phyloP scores from a whole-genome alignment of 495 filamentous ascomycete species.

The Xylaria castorea region DNA sequence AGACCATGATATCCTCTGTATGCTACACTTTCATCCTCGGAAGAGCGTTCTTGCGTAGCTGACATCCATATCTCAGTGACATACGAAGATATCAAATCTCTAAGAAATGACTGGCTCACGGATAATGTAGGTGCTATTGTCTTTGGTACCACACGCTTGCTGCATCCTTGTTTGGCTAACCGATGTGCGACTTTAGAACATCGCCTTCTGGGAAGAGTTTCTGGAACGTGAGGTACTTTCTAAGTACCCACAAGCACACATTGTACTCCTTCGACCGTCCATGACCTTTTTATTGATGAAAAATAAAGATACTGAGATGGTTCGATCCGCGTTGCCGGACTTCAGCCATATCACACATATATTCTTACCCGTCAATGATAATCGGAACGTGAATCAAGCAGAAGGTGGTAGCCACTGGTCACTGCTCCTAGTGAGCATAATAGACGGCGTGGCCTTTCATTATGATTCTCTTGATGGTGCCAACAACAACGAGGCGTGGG shows the following conservation, averaged over 20 bases:
- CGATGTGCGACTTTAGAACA: slow-evolving; percentile 60
- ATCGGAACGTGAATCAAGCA: slow-evolving; percentile 71
- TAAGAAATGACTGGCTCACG: slow-evolving; percentile 97
- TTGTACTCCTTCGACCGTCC: slow-evolving; percentile 88
- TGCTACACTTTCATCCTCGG: slow-evolving; percentile 18
- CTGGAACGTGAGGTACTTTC: slow-evolving; percentile 86
- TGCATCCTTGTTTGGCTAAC: slow-evolving; percentile 26
- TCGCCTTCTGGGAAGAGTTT: slow-evolving; percentile 98
- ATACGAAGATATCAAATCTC: slow-evolving; percentile 80
- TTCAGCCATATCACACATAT: slow-evolving; percentile 87
- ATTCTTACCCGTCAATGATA: slow-evolving; percentile 96
- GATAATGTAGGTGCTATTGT: slow-evolving; percentile 74
- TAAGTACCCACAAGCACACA: slow-evolving; percentile 77
- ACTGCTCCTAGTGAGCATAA: slow-evolving; percentile 83
- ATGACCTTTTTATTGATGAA: slow-evolving; percentile 95
- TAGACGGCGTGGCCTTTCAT: slow-evolving; percentile 93
- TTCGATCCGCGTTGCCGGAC: slow-evolving; percentile 78
- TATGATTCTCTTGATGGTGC: slow-evolving; percentile 87
- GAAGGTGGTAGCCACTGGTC: slow-evolving; percentile 97
- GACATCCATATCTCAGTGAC: slow-evolving; percentile 40
- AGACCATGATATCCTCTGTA: slow-evolving; percentile 57
- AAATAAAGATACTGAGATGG: slow-evolving; percentile 74
- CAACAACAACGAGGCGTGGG: slow-evolving; percentile 75
- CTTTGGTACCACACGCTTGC: slow-evolving; percentile 18
- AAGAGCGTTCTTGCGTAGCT: slow-evolving; percentile 23